Evolutionary conservation across 108 stramenopile species (phyloP).

Genomic region (Skeletonema tropicum): DNA sequence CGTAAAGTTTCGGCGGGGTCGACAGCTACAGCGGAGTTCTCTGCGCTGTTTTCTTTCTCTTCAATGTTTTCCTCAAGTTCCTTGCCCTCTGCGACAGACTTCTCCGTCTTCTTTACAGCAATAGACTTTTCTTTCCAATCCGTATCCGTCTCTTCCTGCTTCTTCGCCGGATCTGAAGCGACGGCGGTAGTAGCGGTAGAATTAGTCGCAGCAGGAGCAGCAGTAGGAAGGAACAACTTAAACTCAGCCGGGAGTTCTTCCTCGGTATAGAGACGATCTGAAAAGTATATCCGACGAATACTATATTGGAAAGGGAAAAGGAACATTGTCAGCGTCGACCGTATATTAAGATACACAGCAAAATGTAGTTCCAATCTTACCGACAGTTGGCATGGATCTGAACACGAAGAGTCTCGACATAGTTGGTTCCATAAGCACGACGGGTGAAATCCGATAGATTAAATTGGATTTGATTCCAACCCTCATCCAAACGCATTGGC

Average conservation of each 20-base stretch:
- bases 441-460: slow-evolving; percentile 92
- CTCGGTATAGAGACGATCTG: slow-evolving; percentile 88
- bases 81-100: not conserved
- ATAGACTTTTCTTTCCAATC: too few relatives aligned
- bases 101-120: not conserved
- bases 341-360: not conserved
- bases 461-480: slow-evolving; percentile 97
- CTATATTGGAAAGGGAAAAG: not conserved
- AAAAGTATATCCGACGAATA: slow-evolving; percentile 92
- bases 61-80: not conserved
- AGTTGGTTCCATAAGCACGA: slow-evolving; percentile 94
- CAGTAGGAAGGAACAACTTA: slow-evolving; percentile 41
- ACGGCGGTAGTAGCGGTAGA: too few relatives aligned
- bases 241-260: slow-evolving; percentile 94
- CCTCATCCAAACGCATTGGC: slow-evolving; percentile 95
- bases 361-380: not conserved
- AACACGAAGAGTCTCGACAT: slow-evolving; percentile 91
- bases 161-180: not conserved
- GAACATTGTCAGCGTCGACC: not conserved
- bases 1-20: not conserved
- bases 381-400: slow-evolving; percentile 95
- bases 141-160: not conserved
- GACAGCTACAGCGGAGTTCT: not conserved
- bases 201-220: not conserved
- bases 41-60: slow-evolving; percentile 7